These are phyloP conservation scores for Hypholoma sublateritium DNA, from an alignment of 768 basidiomycete genomes.

Conservation along the genomic window DNA sequence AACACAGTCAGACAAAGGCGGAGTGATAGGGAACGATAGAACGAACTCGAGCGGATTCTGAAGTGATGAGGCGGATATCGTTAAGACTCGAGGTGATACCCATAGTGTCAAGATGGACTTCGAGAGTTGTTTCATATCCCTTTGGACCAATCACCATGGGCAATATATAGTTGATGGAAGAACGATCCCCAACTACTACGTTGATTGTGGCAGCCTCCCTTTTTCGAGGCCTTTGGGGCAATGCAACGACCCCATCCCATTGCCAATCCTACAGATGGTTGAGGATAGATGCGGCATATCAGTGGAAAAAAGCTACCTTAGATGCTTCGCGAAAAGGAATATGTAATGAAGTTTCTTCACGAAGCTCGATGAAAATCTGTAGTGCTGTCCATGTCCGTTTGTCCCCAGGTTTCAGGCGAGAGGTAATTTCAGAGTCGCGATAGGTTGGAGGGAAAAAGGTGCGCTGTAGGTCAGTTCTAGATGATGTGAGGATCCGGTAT, in stretches of 20 bases:
- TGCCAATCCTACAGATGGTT: slow-evolving; percentile 73
- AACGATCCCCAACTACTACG: slow-evolving; percentile 73
- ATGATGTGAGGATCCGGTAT: slow-evolving; percentile 4
- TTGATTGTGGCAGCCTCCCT: slow-evolving; percentile 75
- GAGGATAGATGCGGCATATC: neutral
- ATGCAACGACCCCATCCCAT: slow-evolving; percentile 68
- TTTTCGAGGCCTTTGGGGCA: slow-evolving; percentile 49
- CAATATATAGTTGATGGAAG: slow-evolving; percentile 82
- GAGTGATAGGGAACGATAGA: slow-evolving; percentile 1
- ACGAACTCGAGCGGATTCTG: slow-evolving; percentile 75
- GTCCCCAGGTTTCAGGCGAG: slow-evolving; percentile 71
- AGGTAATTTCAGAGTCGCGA: slow-evolving; percentile 56
- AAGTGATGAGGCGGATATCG: slow-evolving; percentile 73
- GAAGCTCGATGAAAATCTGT: slow-evolving; percentile 79
- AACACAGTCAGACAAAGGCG: slow-evolving; percentile 5
- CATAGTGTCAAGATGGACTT: slow-evolving; percentile 82
- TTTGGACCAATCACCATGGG: slow-evolving; percentile 72
- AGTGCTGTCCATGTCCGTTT: slow-evolving; percentile 80
- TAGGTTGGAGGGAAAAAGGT: slow-evolving; percentile 84
- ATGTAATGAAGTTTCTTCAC: slow-evolving; percentile 72
- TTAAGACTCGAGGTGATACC: slow-evolving; percentile 83
- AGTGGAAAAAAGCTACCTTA: slow-evolving; percentile 48
- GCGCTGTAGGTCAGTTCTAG: slow-evolving; percentile 72
- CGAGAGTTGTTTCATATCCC: slow-evolving; percentile 80
- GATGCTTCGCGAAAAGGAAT: slow-evolving; percentile 93